Base-by-base conservation (phyloP, 2,329 filamentous ascomycete species). In the Trichoderma aggressivum region DNA sequence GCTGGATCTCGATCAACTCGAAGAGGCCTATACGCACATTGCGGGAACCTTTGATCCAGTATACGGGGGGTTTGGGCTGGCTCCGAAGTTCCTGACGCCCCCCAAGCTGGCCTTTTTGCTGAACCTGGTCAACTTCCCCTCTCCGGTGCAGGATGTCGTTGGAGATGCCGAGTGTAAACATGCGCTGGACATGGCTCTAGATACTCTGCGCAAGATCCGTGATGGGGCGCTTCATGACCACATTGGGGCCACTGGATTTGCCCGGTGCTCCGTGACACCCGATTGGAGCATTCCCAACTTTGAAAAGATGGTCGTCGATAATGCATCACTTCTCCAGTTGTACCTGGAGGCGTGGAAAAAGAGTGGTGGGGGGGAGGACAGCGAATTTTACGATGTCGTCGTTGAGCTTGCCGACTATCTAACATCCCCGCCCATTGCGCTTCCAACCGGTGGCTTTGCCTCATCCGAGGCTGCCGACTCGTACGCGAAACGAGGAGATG, bases 281-380 rank as follows among this genome's bases (percentile, higher is more conserved):
- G 93, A 98, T 81, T 99, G 96, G 96, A 93, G 92, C 73, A 84
- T 98, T 60, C 96, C 96, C 12, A 94, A 97, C 79, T 99, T 98
- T 76, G 96, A 99, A 83, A 98, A 98, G 84, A 94, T 98, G 87
- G 88, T 98, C 11, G 94, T 94, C 69, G 96, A 98, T 78, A 97
- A 99, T 77, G 91, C 93, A 0, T 91, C 98, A 75, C 86, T 98
- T 1, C 83, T 99, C 3, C 88, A 91, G 28, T 86, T 96, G 7
- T 98, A 96, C 76, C 86, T 97, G 7, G 94, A 98, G 77, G 94
- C 93, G 0, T 98, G 94, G 85, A 86, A 93, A 16, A 82, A 90
- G 14, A 79, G 76, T 28, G 80, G 81, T 28, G 81, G 77, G 14
- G 74, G 87, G 0, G 86, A 87, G 63, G 86, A 91, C 12, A 86